Base-by-base conservation (phyloP, 176 grass and related monocot genomes). In the Musa beccarii region DNA sequence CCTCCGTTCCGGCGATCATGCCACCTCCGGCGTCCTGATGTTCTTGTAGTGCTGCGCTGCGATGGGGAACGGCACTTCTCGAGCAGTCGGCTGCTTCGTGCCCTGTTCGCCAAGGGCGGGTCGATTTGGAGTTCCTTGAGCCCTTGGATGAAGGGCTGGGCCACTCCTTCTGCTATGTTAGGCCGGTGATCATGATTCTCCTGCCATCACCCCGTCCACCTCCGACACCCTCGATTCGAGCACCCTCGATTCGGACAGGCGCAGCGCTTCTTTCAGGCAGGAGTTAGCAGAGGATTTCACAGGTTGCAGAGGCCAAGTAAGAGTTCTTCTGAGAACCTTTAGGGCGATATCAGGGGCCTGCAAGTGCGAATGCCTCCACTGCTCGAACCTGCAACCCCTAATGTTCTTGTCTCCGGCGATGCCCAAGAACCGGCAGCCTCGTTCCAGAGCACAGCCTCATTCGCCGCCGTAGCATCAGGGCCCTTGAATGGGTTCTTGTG, bases 21-120 rank as follows among this genome's bases (percentile, higher is more conserved):
- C 28, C 11, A 49, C 59, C 68, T 53, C 74, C 80, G 66, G 82
- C 28, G 71, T 59, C 28, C 74, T 68, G 21, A 56, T 28, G 71
- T 75, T 54, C 70, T 79, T 78, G 20, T 53, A 56, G 62, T 74
- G 76, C 56, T 19, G 21, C 26, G 65, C 20, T 50, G 70, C 72
- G 75, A 96, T 96, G 92, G 92, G 92, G 57, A 96, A 96, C 78
- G 91, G 88, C 66, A 91, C 92, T 50, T 96, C 88, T 67, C 87
- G 92, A 65, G 92, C 91, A 19, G 92, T 96, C 15, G 88, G 92
- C 63, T 96, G 92, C 83, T 96, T 96, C 53, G 86, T 87, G 19
- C 92, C 92, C 55, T 66, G 13, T 79, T 71, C 50, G 92, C 83
- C 51, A 85, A 96, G 81, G 54, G 78, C 21, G 84, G 12, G 86